A percentile compares a stretch with the other conserved stretches of the same genome.
These are phyloP conservation scores for Phytophthora cryptogea DNA, from an alignment of 352 stramenopile genomes.

Conservation along the genomic window DNA sequence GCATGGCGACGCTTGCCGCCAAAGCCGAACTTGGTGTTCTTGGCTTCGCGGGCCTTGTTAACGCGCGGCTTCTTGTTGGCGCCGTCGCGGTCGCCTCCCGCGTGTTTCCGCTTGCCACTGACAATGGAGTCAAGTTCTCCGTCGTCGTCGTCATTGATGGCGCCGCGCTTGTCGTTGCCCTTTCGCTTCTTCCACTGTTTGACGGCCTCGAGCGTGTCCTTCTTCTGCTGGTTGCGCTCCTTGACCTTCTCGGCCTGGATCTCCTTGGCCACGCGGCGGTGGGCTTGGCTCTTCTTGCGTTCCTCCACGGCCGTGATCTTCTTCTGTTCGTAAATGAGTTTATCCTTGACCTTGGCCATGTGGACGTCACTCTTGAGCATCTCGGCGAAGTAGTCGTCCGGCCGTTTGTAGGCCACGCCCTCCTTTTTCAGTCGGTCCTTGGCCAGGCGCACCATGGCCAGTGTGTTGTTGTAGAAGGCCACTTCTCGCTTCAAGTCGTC, in stretches of 20 bases:
- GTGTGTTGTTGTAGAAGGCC: conserved; percentile 96
- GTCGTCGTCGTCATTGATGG: conserved; percentile 65
- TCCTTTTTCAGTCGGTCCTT: conserved; percentile 72
- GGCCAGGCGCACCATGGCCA: conserved; percentile 69
- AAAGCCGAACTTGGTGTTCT: conserved; percentile 88
- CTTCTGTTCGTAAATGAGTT: conserved; percentile 99
- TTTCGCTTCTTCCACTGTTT: conserved; percentile 92
- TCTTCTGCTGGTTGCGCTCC: conserved; percentile 84
- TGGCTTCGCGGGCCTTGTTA: conserved; percentile 71
- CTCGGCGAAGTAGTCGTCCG: conserved; percentile 98
- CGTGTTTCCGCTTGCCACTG: conserved; percentile 56
- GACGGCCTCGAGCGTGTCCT: conserved; percentile 85
- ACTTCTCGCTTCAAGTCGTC: conserved; percentile 93
- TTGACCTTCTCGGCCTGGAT: conserved; percentile 88
- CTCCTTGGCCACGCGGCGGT: conserved; percentile 97
- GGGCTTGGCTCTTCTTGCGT: conserved; percentile 96
- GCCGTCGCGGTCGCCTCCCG: conserved; percentile 53
- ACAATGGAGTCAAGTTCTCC: conserved; percentile 70
- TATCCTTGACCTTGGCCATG: conserved; percentile 97
- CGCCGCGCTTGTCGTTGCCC: conserved; percentile 66
- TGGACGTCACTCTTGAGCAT: conserved; percentile 98
- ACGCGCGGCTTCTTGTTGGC: conserved; percentile 67
- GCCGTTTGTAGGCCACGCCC: conserved; percentile 92
- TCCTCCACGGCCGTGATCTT: conserved; percentile 99
- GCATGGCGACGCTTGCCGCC: conserved; percentile 74